These are phyloP conservation scores for Nemania bipapillata DNA, from an alignment of 2,329 filamentous ascomycete species.

Conservation along the genomic window DNA sequence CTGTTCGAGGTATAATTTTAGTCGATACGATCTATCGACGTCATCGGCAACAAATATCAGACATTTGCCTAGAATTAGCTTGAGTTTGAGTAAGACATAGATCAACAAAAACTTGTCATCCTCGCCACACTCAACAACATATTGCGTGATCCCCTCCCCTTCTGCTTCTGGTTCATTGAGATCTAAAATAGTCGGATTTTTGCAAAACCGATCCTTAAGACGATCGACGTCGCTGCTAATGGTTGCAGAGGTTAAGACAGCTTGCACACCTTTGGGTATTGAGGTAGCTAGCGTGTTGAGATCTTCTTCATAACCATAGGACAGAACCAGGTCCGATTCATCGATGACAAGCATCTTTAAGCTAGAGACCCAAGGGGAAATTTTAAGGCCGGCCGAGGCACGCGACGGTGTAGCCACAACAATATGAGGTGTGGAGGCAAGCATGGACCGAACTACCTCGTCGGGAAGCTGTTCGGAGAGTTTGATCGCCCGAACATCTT, in stretches of 20 bases:
- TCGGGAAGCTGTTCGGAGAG: conserved; percentile 91
- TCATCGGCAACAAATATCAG: conserved; percentile 75
- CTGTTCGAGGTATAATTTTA: conserved; percentile 96
- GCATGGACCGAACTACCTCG: conserved; percentile 84
- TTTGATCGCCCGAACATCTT: conserved; percentile 84
- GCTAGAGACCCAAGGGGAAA: conserved; percentile 74
- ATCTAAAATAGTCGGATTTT: conserved; percentile 80
- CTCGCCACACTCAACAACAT: conserved; percentile 90
- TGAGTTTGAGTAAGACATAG: conserved; percentile 95
- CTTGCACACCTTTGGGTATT: conserved; percentile 86
- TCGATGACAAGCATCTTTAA: conserved; percentile 87
- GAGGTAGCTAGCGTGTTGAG: conserved; percentile 80
- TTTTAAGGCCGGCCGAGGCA: conserved; percentile 80
- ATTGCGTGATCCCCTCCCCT: conserved; percentile 82
- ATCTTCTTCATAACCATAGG: conserved; percentile 93
- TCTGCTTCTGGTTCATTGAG: conserved; percentile 84
- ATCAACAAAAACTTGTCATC: conserved; percentile 95
- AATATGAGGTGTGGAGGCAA: conserved; percentile 87
- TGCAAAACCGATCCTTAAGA: conserved; percentile 85
- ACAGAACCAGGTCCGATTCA: conserved; percentile 91
- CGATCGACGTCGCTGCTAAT: conserved; percentile 87
- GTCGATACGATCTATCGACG: conserved; percentile 74
- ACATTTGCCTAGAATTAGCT: conserved; percentile 91
- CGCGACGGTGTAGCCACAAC: conserved; percentile 91
- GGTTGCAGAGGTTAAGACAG: conserved; percentile 92